Conservation (phyloP, 768 basidiomycete genomes). For the Crepidotus variabilis region DNA sequence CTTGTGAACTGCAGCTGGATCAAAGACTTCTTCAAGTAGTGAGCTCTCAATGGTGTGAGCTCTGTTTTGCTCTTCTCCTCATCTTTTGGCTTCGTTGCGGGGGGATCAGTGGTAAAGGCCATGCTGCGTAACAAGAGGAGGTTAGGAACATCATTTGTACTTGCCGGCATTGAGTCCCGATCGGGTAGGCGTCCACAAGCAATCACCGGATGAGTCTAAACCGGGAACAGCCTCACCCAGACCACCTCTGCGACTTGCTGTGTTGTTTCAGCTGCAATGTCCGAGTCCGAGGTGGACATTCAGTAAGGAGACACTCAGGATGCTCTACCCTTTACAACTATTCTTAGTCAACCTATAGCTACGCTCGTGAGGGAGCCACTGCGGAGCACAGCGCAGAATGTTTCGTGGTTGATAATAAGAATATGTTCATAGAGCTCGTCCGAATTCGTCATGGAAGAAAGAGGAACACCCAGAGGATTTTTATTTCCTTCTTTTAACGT, state of each 20-base stretch:
- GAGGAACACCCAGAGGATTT: no score
- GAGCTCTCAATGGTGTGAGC: constrained; percentile 87
- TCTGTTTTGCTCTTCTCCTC: constrained; percentile 14
- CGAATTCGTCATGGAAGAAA: no score
- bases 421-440: no score
- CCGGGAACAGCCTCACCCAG: not conserved
- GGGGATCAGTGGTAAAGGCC: not conserved
- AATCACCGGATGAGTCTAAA: not conserved
- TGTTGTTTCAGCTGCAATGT: not conserved
- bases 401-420: no score
- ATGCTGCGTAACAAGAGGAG: not conserved
- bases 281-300: no score
- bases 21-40: constrained; percentile 97
- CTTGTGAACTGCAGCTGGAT: constrained; percentile 77
- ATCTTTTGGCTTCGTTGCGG: not conserved
- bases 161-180: not conserved
- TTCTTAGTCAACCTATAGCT: no score
- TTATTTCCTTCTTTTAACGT: no score
- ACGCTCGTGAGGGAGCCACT: no score
- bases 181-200: not conserved
- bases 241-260: not conserved
- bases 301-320: no score
- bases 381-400: no score
- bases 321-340: no score
- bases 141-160: not conserved